Evolutionary conservation across 345 rosid species (phyloP).

Genomic region (Erysimum cheiranthoides): DNA sequence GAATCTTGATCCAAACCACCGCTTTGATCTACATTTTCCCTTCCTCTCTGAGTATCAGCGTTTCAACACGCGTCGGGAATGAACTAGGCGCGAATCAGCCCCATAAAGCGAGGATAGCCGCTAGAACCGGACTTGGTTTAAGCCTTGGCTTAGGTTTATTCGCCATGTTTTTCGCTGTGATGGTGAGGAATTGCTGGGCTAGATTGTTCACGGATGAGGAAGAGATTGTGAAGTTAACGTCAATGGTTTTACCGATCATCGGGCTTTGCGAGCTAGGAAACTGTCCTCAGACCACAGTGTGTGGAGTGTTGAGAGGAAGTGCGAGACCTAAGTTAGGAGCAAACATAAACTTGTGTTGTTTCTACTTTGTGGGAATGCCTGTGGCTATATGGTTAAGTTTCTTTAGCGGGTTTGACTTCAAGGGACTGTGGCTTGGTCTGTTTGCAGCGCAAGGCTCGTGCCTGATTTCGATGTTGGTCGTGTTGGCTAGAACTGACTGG

Average conservation of each 20-base stretch:
- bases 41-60: slow-evolving; percentile 75
- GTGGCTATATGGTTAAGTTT: slow-evolving; percentile 79
- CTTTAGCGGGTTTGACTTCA: slow-evolving; percentile 62
- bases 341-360: slow-evolving; percentile 80
- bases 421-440: slow-evolving; percentile 83
- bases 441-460: slow-evolving; percentile 89
- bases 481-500: slow-evolving; percentile 72
- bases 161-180: slow-evolving; percentile 57
- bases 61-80: slow-evolving; percentile 83
- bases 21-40: slow-evolving; percentile 87
- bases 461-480: slow-evolving; percentile 63
- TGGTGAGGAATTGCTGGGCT: slow-evolving; percentile 75
- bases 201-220: slow-evolving; percentile 67
- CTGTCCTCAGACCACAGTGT: slow-evolving; percentile 86
- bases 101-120: slow-evolving; percentile 62
- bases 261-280: slow-evolving; percentile 92
- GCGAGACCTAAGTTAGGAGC: slow-evolving; percentile 89
- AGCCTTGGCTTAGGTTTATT: slow-evolving; percentile 65
- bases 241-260: slow-evolving; percentile 73
- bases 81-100: slow-evolving; percentile 76
- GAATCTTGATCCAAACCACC: slow-evolving; percentile 87
- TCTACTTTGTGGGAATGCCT: slow-evolving; percentile 84
- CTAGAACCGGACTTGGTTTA: slow-evolving; percentile 57
- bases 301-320: slow-evolving; percentile 85
- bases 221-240: slow-evolving; percentile 68